phyloP scores from a whole-genome alignment of 1,284 basidiomycete genomes.

The Pseudozyma tsukubaensis region DNA sequence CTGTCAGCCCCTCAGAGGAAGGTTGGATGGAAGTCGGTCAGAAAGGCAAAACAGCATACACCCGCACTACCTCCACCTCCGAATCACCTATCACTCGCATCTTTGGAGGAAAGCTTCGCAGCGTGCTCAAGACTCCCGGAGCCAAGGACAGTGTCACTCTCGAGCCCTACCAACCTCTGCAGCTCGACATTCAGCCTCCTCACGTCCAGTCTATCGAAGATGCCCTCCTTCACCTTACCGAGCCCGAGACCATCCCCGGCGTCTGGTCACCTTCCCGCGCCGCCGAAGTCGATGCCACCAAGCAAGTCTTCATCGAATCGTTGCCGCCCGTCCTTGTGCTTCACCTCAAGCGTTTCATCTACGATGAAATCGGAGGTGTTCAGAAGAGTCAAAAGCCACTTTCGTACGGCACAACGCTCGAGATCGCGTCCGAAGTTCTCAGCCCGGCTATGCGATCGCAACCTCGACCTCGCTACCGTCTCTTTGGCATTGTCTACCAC shows the following conservation, averaged over 20 bases:
- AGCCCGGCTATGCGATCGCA: conserved; percentile 50
- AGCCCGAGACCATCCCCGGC: conserved; percentile 84
- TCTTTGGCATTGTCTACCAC: conserved; percentile 94
- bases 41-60: conserved; percentile 84
- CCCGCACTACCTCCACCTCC: conserved; percentile 80
- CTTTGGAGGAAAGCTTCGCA: conserved; percentile 94
- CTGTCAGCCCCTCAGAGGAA: conserved; percentile 60
- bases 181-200: conserved; percentile 83
- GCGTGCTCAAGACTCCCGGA: conserved; percentile 82
- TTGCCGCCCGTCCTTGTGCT: conserved; percentile 88
- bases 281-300: conserved; percentile 80
- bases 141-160: conserved; percentile 86
- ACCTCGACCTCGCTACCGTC: conserved; percentile 77
- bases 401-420: conserved; percentile 80
- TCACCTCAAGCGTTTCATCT: conserved; percentile 92
- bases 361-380: conserved; percentile 84
- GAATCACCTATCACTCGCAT: conserved; percentile 91
- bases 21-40: conserved; percentile 93
- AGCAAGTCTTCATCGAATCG: conserved; percentile 86
- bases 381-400: conserved; percentile 88
- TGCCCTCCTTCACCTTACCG: conserved; percentile 82
- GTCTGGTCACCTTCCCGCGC: conserved; percentile 70
- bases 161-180: conserved; percentile 90
- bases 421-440: conserved; percentile 72
- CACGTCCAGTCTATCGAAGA: conserved; percentile 83